Base-by-base conservation (phyloP, 2,329 filamentous ascomycete species). In the Aspergillus intermedius region DNA sequence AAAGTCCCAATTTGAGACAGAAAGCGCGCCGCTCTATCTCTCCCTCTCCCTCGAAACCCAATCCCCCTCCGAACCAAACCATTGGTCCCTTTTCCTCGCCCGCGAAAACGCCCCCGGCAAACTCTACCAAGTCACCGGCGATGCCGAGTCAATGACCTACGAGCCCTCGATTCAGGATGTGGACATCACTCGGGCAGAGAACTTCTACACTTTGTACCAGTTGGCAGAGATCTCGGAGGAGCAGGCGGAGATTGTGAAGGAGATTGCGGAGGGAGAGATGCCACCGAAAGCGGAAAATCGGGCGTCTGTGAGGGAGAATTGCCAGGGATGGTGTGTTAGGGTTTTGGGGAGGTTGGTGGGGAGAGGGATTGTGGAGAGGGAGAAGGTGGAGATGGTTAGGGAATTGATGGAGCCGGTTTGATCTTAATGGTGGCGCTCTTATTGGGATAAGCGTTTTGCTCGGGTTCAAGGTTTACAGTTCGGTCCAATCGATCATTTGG, bases 21-120 rank as follows among this genome's bases (percentile, higher is more conserved):
- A 15, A 35, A 15, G 32, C 6, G 3, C 5, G n/a, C 35, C 35
- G 8, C 7, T 39, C 17, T 51, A 53, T 37, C 50, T 63, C 34
- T 60, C 51, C 9, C 57, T 63, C n/a, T 40, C 61, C 10, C 53
- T 50, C 5, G 22, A 60, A n/a, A 34, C 34, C 8, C 58, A 61
- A 48, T 50, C 43, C 3, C 45, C 45, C 19, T 53, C 51, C 6
- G 58, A 61, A 43, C 59, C 53, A 4, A 25, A 44, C 1, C 59
- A 63, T 19, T 64, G 56, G 57, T 56, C 54, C 4, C 52, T 62
- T 0, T 57, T 55, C 21, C 53, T 64, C 13, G 53, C 52, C n/a
- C 50, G 48, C 5, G 61, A 62, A 41, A 61, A 59, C 21, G 32
- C 60, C 13, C 52, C 53, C 0, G 60, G 57, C 5, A 45, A 46